Percentiles rank a stretch among this genome's conserved stretches.
Conservation (phyloP, 2,329 filamentous ascomycete species). For the Botrytis hyacinthi region DNA sequence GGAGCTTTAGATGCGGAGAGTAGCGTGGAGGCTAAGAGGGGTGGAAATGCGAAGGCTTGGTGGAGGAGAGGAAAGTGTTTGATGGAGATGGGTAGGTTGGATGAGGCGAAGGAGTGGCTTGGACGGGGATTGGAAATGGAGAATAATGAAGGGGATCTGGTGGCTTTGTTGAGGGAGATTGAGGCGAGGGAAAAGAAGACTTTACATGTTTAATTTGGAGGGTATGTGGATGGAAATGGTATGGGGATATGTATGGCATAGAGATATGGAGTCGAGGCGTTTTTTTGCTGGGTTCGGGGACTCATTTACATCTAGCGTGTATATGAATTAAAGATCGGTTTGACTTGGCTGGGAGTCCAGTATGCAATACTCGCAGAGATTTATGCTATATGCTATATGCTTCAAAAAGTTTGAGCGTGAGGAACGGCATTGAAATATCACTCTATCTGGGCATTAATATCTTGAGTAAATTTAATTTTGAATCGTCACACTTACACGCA, state of each 20-base stretch:
- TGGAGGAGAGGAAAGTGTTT: constrained; percentile 84
- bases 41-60: constrained; percentile 92
- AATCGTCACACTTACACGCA: not conserved
- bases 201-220: constrained; percentile 16
- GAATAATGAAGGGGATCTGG: constrained; percentile 64
- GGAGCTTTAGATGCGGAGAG: constrained; percentile 83
- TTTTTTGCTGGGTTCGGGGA: not conserved
- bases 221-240: not conserved
- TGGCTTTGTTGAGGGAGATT: constrained; percentile 62
- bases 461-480: not conserved
- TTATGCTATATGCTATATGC: not conserved
- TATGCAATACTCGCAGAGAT: not conserved
- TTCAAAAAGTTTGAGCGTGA: not conserved
- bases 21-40: constrained; percentile 81
- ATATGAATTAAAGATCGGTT: constrained; percentile 4
- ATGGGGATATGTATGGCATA: not conserved
- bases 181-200: constrained; percentile 44
- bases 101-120: constrained; percentile 81
- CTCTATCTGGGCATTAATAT: not conserved
- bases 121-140: constrained; percentile 78
- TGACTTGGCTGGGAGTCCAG: constrained; percentile 17
- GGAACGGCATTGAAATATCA: not conserved
- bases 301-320: not conserved
- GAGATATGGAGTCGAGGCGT: constrained; percentile 14
- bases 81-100: constrained; percentile 82